Evolutionary conservation across 768 basidiomycete species (phyloP), one percentile per base, ranked within the genome.

Genomic region (Lactarius deliciosus): DNA sequence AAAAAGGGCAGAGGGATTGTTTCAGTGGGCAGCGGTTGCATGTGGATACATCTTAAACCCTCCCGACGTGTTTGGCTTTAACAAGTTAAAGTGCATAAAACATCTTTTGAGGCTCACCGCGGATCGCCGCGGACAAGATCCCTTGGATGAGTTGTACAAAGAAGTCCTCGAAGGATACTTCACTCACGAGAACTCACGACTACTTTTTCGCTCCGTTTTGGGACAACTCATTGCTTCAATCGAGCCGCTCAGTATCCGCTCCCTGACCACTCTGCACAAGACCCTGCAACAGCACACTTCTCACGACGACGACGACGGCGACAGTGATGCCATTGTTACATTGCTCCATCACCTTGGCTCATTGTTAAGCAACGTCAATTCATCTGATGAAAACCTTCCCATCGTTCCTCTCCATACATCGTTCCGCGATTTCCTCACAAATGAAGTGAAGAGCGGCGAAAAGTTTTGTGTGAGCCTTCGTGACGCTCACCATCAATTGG

Each of bases 391-490:
- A 22, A 30, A 28, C 13, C 61, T 34, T 32, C 45, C 61, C 10
- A 62, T 62, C 34, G 1, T 34, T 47, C 61, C 61, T 2, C 22
- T 53, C 2, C 50, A 53, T 22, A 53, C 50, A 25, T 53, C 50
- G 3, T 60, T 60, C 59, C 59, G 59, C 2, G 59, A 60, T 40
- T 60, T 60, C 40, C 11, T 60, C 15, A 60, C 59, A 18, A 28
- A 38, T 18, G 15, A 60, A 25, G n/a, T 0, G 18, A 38, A 30
- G 59, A 60, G 59, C 18, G 22, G 59, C 1, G 6, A 60, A 47
- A 9, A 3, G 0, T 61, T 61, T 32, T 34, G 8, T 16, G 32
- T 61, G 4, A 13, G 22, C 22, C 40, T 60, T 41, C 16, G 38
- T 11, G 40, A 60, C 6, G 60, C 60, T 9, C 60, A 60, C 45